phyloP scores from a whole-genome alignment of 2,329 filamentous ascomycete genomes.

The Calonectria honghensis region DNA sequence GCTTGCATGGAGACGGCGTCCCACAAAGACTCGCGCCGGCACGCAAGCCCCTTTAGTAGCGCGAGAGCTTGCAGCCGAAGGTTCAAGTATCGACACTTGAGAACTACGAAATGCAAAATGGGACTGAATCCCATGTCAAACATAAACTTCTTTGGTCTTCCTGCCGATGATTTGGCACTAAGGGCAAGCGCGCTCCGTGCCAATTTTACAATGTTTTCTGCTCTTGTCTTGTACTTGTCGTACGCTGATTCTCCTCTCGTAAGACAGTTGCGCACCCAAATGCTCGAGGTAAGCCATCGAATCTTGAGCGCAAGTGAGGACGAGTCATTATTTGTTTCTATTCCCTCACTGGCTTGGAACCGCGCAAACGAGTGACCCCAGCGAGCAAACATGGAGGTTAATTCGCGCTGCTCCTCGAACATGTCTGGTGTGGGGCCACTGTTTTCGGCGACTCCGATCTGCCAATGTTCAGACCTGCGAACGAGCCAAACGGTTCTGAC shows the following conservation, averaged over 20 bases:
- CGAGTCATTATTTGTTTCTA: slow-evolving; percentile 24
- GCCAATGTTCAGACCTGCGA: slow-evolving; percentile 52
- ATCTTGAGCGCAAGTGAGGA: slow-evolving; percentile 54
- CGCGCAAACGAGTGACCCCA: slow-evolving; percentile 57
- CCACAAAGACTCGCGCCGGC: slow-evolving; percentile 62
- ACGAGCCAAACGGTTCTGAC: slow-evolving; percentile 55
- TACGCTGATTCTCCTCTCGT: slow-evolving; percentile 58
- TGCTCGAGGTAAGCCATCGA: slow-evolving; percentile 57
- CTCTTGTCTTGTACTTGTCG: slow-evolving; percentile 57
- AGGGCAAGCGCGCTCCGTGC: slow-evolving; percentile 44
- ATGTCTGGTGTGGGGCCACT: slow-evolving; percentile 42
- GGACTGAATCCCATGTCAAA: slow-evolving; percentile 65
- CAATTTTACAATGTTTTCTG: slow-evolving; percentile 57
- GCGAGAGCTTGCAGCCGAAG: slow-evolving; percentile 60
- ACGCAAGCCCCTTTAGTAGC: slow-evolving; percentile 57
- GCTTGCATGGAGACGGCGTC: slow-evolving; percentile 58
- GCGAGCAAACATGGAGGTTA: slow-evolving; percentile 49
- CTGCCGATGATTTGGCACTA: not conserved
- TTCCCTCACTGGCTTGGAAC: slow-evolving; percentile 30
- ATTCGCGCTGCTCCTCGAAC: slow-evolving; percentile 48
- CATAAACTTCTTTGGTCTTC: slow-evolving; percentile 58
- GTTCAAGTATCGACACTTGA: slow-evolving; percentile 63
- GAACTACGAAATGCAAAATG: slow-evolving; percentile 60
- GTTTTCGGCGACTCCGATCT: slow-evolving; percentile 37
- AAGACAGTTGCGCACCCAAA: slow-evolving; percentile 60